Evolutionary conservation across 1,284 basidiomycete species (phyloP).

Genomic region (Apiotrichum laibachii): DNA sequence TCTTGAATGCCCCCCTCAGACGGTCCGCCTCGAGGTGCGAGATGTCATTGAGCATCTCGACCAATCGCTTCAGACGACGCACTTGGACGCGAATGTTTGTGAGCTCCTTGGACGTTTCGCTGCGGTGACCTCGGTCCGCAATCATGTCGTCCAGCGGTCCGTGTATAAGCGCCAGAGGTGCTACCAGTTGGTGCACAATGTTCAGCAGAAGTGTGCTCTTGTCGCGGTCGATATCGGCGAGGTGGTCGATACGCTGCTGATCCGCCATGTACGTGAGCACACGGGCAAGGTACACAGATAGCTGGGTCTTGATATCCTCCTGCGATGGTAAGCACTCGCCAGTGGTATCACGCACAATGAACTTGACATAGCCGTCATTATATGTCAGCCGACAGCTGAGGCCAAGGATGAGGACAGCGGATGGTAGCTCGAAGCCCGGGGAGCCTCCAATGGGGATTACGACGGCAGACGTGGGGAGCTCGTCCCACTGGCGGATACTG

Average conservation of each 20-base stretch:
- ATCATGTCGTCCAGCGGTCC: constrained; percentile 46
- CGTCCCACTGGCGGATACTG: constrained; percentile 46
- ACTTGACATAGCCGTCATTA: constrained; percentile 48
- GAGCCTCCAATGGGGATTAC: constrained; percentile 49
- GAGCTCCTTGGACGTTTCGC: too few species aligned
- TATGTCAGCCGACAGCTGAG: constrained; percentile 45
- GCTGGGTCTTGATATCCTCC: constrained; percentile 12
- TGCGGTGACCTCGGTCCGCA: constrained; percentile 26
- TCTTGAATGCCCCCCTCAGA: too few species aligned
- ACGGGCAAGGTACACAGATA: background rate
- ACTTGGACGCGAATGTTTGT: constrained; percentile 26
- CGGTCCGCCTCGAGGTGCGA: constrained; percentile 40
- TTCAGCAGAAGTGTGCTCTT: constrained; percentile 48
- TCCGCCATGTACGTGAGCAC: constrained; percentile 19
- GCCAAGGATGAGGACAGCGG: constrained; percentile 49
- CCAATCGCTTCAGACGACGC: constrained; percentile 12
- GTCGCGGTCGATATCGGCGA: constrained; percentile 50
- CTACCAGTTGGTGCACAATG: constrained; percentile 49
- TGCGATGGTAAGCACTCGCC: background rate
- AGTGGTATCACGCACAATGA: constrained; percentile 35
- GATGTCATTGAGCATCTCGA: constrained; percentile 48
- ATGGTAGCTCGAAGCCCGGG: constrained; percentile 30
- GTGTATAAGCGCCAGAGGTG: constrained; percentile 51
- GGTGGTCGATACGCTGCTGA: constrained; percentile 45
- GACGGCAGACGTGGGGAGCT: constrained; percentile 46